phyloP scores from a whole-genome alignment of 1,284 basidiomycete genomes.

The Leccinum pseudoinsigne region DNA sequence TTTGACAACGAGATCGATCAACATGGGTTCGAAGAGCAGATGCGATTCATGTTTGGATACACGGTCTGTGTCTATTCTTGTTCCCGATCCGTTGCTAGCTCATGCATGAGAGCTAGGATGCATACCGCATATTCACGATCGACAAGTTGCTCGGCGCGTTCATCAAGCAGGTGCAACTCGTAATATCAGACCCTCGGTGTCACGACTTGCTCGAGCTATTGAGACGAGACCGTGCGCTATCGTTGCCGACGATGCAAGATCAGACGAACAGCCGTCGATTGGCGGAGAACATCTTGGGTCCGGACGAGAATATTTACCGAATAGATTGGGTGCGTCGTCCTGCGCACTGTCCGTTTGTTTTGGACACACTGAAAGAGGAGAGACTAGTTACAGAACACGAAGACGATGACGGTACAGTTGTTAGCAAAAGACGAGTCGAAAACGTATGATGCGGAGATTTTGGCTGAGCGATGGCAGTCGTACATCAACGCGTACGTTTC shows the following conservation, averaged over 20 bases:
- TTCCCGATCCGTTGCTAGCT: background rate
- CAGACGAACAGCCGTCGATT: conserved; percentile 83
- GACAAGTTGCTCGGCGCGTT: conserved; percentile 90
- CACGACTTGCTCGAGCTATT: conserved; percentile 84
- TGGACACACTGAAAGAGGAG: conserved; percentile 11
- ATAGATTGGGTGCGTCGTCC: conserved; percentile 80
- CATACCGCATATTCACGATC: conserved; percentile 89
- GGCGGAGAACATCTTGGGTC: conserved; percentile 81
- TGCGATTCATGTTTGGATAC: conserved; percentile 89
- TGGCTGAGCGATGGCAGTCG: conserved; percentile 83
- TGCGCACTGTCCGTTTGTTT: background rate
- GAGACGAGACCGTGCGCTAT: conserved; percentile 72
- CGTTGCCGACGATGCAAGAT: conserved; percentile 72
- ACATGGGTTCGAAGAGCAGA: conserved; percentile 85
- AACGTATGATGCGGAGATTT: conserved; percentile 82
- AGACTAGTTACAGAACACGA: conserved; percentile 63
- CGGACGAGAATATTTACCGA: conserved; percentile 91
- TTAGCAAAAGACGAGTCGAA: conserved; percentile 89
- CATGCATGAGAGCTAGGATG: conserved; percentile 43
- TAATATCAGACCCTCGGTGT: conserved; percentile 79
- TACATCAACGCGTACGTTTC: conserved; percentile 90
- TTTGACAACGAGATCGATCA: conserved; percentile 95
- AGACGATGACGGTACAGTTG: conserved; percentile 81
- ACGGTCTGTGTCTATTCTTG: conserved; percentile 42
- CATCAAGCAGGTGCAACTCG: conserved; percentile 85